A percentile compares a stretch with the other conserved stretches of the same genome.
These are phyloP conservation scores for Tuber umbilicatum DNA, from an alignment of 495 filamentous ascomycete species.

Conservation along the genomic window DNA sequence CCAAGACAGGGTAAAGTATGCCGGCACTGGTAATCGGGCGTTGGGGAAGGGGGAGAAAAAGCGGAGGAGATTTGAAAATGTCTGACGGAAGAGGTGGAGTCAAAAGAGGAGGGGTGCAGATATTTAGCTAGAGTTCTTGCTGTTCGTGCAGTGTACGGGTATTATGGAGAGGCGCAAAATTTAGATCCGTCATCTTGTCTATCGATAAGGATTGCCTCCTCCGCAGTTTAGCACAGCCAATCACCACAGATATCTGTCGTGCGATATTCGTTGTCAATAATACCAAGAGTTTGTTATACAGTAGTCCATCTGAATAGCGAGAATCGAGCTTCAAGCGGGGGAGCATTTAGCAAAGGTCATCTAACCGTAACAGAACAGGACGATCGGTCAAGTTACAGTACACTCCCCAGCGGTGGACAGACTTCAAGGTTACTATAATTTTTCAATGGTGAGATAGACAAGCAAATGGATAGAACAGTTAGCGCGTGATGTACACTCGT, in stretches of 20 bases:
- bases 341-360: not conserved
- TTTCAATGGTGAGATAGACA: not conserved
- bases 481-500: not conserved
- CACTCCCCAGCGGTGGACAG: not conserved
- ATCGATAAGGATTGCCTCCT: not conserved
- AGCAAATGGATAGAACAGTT: not conserved
- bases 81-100: not conserved
- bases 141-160: not conserved
- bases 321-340: not conserved
- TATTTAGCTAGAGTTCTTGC: not conserved
- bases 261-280: conserved; percentile 1
- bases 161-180: not conserved
- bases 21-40: not conserved
- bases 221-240: not conserved
- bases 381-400: not conserved
- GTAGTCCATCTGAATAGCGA: not conserved
- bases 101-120: not conserved
- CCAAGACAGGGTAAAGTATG: not conserved
- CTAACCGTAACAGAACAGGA: not conserved
- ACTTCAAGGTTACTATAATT: not conserved
- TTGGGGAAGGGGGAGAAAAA: not conserved
- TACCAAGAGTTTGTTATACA: not conserved
- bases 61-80: not conserved
- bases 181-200: not conserved
- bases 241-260: not conserved